Conservation (phyloP, 2,329 filamentous ascomycete genomes). For the Colletotrichum gigasporum region DNA sequence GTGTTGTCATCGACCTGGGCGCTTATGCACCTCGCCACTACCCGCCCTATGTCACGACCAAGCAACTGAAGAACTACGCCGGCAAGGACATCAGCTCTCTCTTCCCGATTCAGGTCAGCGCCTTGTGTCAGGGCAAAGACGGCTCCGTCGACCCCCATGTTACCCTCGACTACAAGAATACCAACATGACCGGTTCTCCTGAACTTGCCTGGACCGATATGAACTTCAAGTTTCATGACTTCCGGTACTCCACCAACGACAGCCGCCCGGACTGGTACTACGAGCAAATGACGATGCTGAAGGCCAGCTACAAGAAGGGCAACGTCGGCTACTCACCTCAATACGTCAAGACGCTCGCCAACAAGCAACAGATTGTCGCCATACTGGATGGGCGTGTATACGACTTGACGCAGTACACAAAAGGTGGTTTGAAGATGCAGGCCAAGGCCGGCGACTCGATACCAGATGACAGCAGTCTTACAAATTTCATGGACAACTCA, state of each 20-base stretch:
- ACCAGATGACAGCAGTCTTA: slow-evolving; percentile 59
- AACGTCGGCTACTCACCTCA: slow-evolving; percentile 83
- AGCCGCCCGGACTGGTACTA: slow-evolving; percentile 90
- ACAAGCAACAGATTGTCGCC: slow-evolving; percentile 72
- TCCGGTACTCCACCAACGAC: slow-evolving; percentile 85
- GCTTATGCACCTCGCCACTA: slow-evolving; percentile 82
- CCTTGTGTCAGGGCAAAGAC: slow-evolving; percentile 82
- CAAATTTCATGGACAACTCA: slow-evolving; percentile 82
- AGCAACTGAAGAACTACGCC: slow-evolving; percentile 80
- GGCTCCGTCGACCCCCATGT: slow-evolving; percentile 74
- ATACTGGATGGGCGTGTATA: slow-evolving; percentile 85
- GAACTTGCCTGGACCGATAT: slow-evolving; percentile 71
- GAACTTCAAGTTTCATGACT: slow-evolving; percentile 90
- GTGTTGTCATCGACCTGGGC: slow-evolving; percentile 86
- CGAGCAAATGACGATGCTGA: slow-evolving; percentile 84
- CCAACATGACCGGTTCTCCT: slow-evolving; percentile 77
- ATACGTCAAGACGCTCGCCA: slow-evolving; percentile 77
- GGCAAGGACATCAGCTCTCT: slow-evolving; percentile 87
- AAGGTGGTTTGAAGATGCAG: slow-evolving; percentile 75
- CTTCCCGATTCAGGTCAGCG: slow-evolving; percentile 94
- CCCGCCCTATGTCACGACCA: slow-evolving; percentile 68
- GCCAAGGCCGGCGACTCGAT: slow-evolving; percentile 62
- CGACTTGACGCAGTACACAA: slow-evolving; percentile 85
- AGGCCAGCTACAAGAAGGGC: slow-evolving; percentile 84
- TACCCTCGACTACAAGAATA: slow-evolving; percentile 83